Percentiles rank a stretch among this genome's conserved stretches.
Conservation (phyloP, 768 basidiomycete species). For the Tricholomella constricta region DNA sequence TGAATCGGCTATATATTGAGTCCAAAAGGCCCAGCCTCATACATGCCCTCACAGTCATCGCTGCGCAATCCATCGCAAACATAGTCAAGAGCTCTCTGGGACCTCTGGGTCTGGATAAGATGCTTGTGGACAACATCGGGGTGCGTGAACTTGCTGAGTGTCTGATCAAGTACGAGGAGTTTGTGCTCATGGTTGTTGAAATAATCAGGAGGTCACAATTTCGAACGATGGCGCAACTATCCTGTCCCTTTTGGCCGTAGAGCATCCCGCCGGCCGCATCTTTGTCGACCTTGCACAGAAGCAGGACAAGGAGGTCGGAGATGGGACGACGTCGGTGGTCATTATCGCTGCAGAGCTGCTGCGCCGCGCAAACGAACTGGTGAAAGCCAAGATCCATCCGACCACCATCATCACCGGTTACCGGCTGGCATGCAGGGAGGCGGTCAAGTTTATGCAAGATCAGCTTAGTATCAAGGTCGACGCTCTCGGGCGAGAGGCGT, state of each 20-base stretch:
- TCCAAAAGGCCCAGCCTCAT: neutral
- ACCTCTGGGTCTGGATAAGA: constrained; percentile 93
- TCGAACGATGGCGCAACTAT: constrained; percentile 99
- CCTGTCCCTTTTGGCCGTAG: constrained; percentile 87
- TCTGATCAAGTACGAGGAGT: neutral
- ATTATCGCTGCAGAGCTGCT: constrained; percentile 97
- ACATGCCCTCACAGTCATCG: constrained; percentile 64
- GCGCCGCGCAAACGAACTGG: constrained; percentile 94
- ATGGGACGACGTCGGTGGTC: constrained; percentile 98
- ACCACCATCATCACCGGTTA: constrained; percentile 99
- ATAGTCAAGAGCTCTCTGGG: constrained; percentile 96
- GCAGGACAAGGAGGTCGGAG: constrained; percentile 99
- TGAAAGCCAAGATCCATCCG: constrained; percentile 97
- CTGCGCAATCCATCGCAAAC: constrained; percentile 95
- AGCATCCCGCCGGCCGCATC: constrained; percentile 96
- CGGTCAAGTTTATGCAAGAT: constrained; percentile 97
- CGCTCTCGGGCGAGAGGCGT: constrained; percentile 83
- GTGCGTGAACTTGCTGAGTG: constrained; percentile 48
- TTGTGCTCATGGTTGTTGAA: constrained; percentile 7
- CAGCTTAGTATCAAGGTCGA: constrained; percentile 96
- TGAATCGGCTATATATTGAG: constrained; percentile 6
- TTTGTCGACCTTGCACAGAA: constrained; percentile 99
- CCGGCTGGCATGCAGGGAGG: constrained; percentile 94
- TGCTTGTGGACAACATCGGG: constrained; percentile 98
- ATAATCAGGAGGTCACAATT: constrained; percentile 90